phyloP scores from a whole-genome alignment of 441 rosid genomes.

The Eruca vesicaria region DNA sequence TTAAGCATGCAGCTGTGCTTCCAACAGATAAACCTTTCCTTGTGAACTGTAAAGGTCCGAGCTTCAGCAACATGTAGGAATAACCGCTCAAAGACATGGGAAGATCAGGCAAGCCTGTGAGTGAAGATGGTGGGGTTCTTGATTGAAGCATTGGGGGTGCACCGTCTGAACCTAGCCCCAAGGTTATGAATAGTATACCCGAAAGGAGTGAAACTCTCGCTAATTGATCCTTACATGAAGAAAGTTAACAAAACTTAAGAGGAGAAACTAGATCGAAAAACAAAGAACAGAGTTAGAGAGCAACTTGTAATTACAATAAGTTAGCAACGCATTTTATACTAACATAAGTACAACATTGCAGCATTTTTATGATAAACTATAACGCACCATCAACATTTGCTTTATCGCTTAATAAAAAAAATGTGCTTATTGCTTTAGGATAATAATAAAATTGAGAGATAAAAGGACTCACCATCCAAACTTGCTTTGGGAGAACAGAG shows the following conservation, averaged over 20 bases:
- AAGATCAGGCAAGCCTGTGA: constrained; percentile 69
- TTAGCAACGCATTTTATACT: too few species aligned
- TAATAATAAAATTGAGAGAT: too few species aligned
- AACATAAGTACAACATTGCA: too few species aligned
- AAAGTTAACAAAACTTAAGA: background rate
- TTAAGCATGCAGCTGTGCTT: constrained; percentile 92
- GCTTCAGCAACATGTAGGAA: constrained; percentile 71
- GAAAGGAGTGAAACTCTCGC: constrained; percentile 88
- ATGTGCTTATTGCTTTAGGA: too few species aligned
- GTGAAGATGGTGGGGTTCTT: constrained; percentile 71
- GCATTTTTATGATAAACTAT: too few species aligned
- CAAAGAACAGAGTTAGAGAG: too few species aligned
- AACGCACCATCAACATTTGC: too few species aligned
- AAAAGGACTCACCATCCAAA: constrained; percentile 72
- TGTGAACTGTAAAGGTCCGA: constrained; percentile 84
- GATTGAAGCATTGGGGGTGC: constrained; percentile 78
- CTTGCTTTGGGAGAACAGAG: constrained; percentile 62
- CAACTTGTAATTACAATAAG: too few species aligned
- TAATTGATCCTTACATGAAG: constrained; percentile 68
- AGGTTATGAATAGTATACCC: constrained; percentile 67
- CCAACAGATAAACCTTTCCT: constrained; percentile 93
- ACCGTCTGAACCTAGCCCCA: constrained; percentile 86
- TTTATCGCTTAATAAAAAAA: too few species aligned
- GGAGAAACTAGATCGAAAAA: background rate
- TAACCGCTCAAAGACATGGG: constrained; percentile 73